Evolutionary conservation across 2,329 filamentous ascomycete species (phyloP).

Genomic region (Venturia oleaginea): DNA sequence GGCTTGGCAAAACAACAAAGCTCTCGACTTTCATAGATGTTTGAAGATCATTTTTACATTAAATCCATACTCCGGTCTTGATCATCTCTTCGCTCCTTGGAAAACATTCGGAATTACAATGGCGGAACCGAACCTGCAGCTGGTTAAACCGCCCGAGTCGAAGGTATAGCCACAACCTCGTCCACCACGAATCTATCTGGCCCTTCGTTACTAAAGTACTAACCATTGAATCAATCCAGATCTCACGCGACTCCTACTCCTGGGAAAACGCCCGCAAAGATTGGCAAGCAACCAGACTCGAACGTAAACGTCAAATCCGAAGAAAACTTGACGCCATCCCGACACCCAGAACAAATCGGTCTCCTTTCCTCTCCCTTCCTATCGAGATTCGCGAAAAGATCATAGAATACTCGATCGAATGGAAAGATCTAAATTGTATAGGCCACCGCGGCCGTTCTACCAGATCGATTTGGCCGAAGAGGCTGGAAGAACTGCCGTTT

Average conservation of each 20-base stretch:
- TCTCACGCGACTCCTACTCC: slow-evolving; percentile 1
- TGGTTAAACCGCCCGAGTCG: background rate
- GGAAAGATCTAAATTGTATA: background rate
- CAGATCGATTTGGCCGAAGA: background rate
- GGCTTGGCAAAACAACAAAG: background rate
- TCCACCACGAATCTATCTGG: background rate
- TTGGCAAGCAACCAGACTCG: background rate
- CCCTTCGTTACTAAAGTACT: background rate
- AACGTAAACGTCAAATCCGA: background rate
- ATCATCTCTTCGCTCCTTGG: background rate
- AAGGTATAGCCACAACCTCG: background rate
- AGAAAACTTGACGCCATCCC: background rate
- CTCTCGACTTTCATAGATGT: background rate
- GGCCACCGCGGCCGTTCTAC: background rate
- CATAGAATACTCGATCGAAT: background rate
- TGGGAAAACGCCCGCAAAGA: background rate
- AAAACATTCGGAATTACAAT: background rate
- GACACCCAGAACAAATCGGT: background rate
- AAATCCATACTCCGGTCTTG: background rate
- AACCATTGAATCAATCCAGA: background rate
- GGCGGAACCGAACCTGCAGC: background rate
- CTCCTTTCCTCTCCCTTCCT: background rate
- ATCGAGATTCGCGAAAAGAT: background rate
- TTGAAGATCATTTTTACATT: background rate
- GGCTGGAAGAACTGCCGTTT: background rate